Base-by-base conservation (phyloP, 371 early-diverging fungal genomes). In the Catenaria anguillulae region DNA sequence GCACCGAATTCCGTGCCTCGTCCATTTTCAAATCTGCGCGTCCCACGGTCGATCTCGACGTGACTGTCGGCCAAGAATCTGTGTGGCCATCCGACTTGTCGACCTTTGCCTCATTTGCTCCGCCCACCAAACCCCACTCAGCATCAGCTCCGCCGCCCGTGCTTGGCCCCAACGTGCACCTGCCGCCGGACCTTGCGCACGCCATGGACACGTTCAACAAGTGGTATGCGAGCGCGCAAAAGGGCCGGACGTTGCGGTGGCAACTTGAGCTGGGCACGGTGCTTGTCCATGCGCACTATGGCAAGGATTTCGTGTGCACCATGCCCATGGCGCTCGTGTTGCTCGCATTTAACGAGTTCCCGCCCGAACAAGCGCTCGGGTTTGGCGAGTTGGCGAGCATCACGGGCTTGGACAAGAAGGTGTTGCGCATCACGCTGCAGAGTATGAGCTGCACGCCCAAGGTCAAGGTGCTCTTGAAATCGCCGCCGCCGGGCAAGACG, bases 391-490 rank as follows among this genome's bases (percentile, higher is more conserved):
- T 58, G 36, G 17, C 1, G 29, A 17, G 0, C 19, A n/a, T 34
- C n/a, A 21, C 40, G 6, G 65, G 58, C 48, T 60, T 74, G 76
- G 91, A 91, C 55, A 72, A 76, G 55, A 69, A 75, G 43, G 93
- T 92, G 65, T 76, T 97, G 17, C 70, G 68, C 33, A 82, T 89
- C 34, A 84, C 86, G 1, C 69, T 95, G 35, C 88, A 88, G 66
- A 88, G 93, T 21, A n/a, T n/a, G n/a, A n/a, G n/a, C n/a, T n/a
- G n/a, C n/a, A n/a, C n/a, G n/a, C n/a, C n/a, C n/a, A n/a, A n/a
- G n/a, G n/a, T n/a, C n/a, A n/a, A n/a, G n/a, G n/a, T n/a, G n/a
- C n/a, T n/a, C n/a, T n/a, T n/a, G n/a, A n/a, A n/a, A n/a, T n/a
- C n/a, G n/a, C n/a, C n/a, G n/a, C n/a, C n/a, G n/a, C n/a, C n/a